Evolutionary conservation across 768 basidiomycete genomes (phyloP), one percentile per base, ranked within the genome.

Genomic region (Russula emetica): DNA sequence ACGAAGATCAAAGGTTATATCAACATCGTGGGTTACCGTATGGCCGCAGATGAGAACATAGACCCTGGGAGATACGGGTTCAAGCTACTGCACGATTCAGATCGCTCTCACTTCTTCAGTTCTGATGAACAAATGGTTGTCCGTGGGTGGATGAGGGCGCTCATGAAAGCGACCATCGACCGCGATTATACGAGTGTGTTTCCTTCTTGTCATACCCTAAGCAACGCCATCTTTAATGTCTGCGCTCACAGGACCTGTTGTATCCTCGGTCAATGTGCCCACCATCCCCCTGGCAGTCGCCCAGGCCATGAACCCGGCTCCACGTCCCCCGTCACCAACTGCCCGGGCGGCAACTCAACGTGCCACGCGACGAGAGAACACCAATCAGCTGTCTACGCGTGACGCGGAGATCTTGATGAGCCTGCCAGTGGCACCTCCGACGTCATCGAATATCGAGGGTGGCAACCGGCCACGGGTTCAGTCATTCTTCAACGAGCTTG

Each of bases 71-170:
- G 87, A 70, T 98, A 96, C 75, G 95, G 93, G 5, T 98, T 98
- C 85, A 83, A 92, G 69, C 89, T 98, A 66, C 84, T 95, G 36
- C 95, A 98, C 69, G 92, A 94, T 51, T 76, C 82, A 8, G 90
- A 93, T 73, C 92, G 89, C 76, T 80, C 89, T 1, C 94, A 98
- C 73, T 92, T 75, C 71, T 99, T 99, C 76, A 92, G 91, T 67
- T 93, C 92, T 0, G 90, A 94, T 26, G 94, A 98, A 71, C 92
- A 93, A 74, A 70, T 77, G 0, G 76, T 85, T 42, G 82, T 97
- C 54, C 85, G 97, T n/a, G 93, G 93, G 68, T 98, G 97, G 96
- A 98, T 98, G 97, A 99, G 98, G 78, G 93, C 95, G 9, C 85
- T 99, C 69, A 98, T 98, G 93, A 99, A 98, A 74, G 93, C 96